phyloP scores from a whole-genome alignment of 495 filamentous ascomycete genomes.

The Xylaria sp. region DNA sequence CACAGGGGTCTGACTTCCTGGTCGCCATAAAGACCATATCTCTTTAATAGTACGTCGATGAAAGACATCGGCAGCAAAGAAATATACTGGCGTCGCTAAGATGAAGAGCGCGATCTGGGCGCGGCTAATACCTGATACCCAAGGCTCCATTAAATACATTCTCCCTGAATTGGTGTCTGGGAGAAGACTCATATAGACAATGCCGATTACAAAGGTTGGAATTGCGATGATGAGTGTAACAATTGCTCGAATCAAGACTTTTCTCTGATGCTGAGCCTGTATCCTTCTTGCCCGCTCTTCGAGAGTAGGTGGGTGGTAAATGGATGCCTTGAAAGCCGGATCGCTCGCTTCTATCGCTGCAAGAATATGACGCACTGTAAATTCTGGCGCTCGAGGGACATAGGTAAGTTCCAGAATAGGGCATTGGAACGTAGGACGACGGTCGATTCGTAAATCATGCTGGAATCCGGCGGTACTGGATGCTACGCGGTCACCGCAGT shows the following conservation, averaged over 20 bases:
- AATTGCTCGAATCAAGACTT: slow-evolving; percentile 68
- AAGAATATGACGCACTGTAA: slow-evolving; percentile 82
- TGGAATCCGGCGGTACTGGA: slow-evolving; percentile 48
- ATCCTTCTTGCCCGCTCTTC: slow-evolving; percentile 83
- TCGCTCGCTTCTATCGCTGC: slow-evolving; percentile 69
- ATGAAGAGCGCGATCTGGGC: slow-evolving; percentile 85
- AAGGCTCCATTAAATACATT: slow-evolving; percentile 70
- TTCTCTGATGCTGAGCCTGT: slow-evolving; percentile 65
- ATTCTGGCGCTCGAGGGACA: slow-evolving; percentile 65
- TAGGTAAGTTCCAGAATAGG: slow-evolving; percentile 79
- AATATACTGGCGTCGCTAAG: slow-evolving; percentile 87
- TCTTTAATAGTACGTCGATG: slow-evolving; percentile 82
- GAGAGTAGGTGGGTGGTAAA: slow-evolving; percentile 82
- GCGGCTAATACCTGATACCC: slow-evolving; percentile 76
- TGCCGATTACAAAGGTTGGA: slow-evolving; percentile 87
- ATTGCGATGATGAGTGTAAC: slow-evolving; percentile 78
- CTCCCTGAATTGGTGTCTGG: slow-evolving; percentile 61
- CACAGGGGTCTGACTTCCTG: slow-evolving; percentile 76
- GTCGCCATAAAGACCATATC: slow-evolving; percentile 78
- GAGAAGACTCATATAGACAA: slow-evolving; percentile 89
- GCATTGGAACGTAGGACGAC: slow-evolving; percentile 50
- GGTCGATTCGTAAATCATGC: slow-evolving; percentile 56
- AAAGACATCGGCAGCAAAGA: slow-evolving; percentile 87
- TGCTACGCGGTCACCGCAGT: slow-evolving; percentile 73
- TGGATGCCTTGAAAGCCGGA: slow-evolving; percentile 65